Percentiles rank a stretch among this genome's conserved stretches.
phyloP scores from a whole-genome alignment of 1,139 yeast genomes.

The Yamadazyma friedrichii region DNA sequence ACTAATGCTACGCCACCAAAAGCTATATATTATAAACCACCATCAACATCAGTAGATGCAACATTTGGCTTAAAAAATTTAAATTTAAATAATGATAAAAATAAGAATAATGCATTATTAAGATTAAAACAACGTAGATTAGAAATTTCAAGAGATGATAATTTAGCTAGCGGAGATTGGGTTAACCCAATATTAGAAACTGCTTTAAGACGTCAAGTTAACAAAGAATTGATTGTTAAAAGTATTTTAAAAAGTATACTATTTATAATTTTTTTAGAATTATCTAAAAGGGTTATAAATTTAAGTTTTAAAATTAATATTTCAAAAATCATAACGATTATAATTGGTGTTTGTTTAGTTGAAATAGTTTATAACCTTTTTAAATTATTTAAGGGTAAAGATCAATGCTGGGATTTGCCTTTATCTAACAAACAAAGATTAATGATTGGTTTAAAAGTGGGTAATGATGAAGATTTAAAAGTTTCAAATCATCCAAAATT shows the following conservation, averaged over 20 bases:
- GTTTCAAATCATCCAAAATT: neutral
- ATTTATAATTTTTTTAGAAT: conserved; percentile 10
- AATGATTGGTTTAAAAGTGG: conserved; percentile 30
- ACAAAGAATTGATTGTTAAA: conserved; percentile 28
- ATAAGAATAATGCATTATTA: conserved; percentile 12
- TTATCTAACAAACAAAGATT: conserved; percentile 35
- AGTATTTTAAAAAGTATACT: conserved; percentile 19
- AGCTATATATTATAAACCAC: conserved; percentile 38
- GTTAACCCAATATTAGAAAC: conserved; percentile 35
- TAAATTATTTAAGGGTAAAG: conserved; percentile 29
- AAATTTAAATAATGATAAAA: too few species aligned
- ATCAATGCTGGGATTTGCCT: conserved; percentile 44
- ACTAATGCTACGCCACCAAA: conserved; percentile 13
- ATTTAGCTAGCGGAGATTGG: conserved; percentile 39
- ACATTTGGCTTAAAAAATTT: conserved; percentile 28
- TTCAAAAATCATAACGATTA: conserved; percentile 8
- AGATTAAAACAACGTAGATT: conserved; percentile 5
- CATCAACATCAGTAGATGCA: conserved; percentile 27
- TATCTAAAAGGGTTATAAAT: conserved; percentile 4
- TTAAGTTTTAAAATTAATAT: conserved; percentile 8
- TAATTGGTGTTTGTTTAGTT: conserved; percentile 6
- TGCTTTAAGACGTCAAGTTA: conserved; percentile 37
- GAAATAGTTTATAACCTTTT: conserved; percentile 17
- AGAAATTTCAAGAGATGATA: conserved; percentile 5
- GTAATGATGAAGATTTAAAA: conserved; percentile 4